phyloP scores from a whole-genome alignment of 306 rosid species.

The Lupinus albus region DNA sequence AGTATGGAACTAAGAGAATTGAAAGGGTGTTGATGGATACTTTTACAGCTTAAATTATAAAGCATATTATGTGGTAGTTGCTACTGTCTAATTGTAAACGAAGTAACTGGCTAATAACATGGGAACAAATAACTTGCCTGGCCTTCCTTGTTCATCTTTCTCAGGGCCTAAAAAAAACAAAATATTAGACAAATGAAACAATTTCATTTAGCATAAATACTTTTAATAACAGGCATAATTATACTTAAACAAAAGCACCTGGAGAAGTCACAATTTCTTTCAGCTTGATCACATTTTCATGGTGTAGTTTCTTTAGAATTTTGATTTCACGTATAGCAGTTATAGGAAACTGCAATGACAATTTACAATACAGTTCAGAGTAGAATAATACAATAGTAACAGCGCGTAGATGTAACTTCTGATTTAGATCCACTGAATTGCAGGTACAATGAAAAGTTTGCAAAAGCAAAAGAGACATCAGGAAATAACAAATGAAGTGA shows the following conservation, averaged over 20 bases:
- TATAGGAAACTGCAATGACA: constrained; percentile 64
- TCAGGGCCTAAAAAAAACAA: constrained; percentile 50
- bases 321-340: constrained; percentile 79
- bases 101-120: constrained; percentile 15
- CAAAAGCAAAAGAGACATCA: constrained; percentile 5
- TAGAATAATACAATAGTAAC: constrained; percentile 2
- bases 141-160: constrained; percentile 62
- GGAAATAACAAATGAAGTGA: not conserved
- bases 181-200: constrained; percentile 22
- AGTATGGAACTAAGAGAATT: constrained; percentile 12
- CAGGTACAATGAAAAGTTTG: constrained; percentile 12
- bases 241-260: constrained; percentile 45
- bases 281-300: constrained; percentile 68
- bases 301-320: constrained; percentile 67
- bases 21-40: constrained; percentile 23
- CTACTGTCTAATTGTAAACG: not conserved
- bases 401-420: constrained; percentile 24
- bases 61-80: constrained; percentile 7
- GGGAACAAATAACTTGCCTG: constrained; percentile 46
- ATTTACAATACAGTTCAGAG: constrained; percentile 24
- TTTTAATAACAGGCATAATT: constrained; percentile 1
- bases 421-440: constrained; percentile 25
- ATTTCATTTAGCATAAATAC: not conserved
- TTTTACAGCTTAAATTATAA: constrained; percentile 1
- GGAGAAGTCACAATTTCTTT: constrained; percentile 73